Conservation (phyloP, 441 rosid species). For the Erodium texanum region DNA sequence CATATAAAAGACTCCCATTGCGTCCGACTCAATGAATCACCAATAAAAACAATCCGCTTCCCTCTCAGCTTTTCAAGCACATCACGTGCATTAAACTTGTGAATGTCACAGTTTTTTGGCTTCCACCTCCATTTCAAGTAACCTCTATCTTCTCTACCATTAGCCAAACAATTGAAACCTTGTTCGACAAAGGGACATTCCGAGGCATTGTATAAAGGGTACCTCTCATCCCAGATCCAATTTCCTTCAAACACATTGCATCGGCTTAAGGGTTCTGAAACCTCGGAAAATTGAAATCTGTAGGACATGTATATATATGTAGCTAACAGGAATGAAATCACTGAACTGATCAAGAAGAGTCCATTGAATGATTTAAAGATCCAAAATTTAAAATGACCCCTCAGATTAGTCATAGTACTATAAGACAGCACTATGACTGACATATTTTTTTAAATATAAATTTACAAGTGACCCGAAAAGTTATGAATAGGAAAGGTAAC, state of each 20-base stretch:
- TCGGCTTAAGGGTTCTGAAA: constrained; percentile 21
- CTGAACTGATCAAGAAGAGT: constrained; percentile 27
- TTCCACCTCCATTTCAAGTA: constrained; percentile 60
- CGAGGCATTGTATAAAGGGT: constrained; percentile 61
- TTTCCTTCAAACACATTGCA: constrained; percentile 50
- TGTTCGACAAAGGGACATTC: constrained; percentile 49
- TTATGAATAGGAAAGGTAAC: too few relatives aligned
- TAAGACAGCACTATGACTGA: too few relatives aligned
- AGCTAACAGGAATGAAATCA: constrained; percentile 35
- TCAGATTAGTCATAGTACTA: too few relatives aligned
- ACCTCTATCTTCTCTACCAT: constrained; percentile 51
- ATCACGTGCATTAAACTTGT: constrained; percentile 34
- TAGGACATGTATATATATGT: constrained; percentile 38
- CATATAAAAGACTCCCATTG: constrained; percentile 70
- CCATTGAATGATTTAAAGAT: constrained; percentile 34
- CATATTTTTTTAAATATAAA: too few relatives aligned
- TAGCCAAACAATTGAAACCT: constrained; percentile 55
- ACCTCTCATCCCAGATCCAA: constrained; percentile 47
- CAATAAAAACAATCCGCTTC: constrained; percentile 56
- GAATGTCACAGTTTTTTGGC: constrained; percentile 53
- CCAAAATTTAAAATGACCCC: too few relatives aligned
- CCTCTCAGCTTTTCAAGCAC: constrained; percentile 48
- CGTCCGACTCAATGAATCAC: constrained; percentile 65
- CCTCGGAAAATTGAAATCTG: constrained; percentile 23
- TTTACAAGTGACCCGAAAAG: too few relatives aligned